Conservation (phyloP, 768 basidiomycete species). For the Psilocybe sp. region DNA sequence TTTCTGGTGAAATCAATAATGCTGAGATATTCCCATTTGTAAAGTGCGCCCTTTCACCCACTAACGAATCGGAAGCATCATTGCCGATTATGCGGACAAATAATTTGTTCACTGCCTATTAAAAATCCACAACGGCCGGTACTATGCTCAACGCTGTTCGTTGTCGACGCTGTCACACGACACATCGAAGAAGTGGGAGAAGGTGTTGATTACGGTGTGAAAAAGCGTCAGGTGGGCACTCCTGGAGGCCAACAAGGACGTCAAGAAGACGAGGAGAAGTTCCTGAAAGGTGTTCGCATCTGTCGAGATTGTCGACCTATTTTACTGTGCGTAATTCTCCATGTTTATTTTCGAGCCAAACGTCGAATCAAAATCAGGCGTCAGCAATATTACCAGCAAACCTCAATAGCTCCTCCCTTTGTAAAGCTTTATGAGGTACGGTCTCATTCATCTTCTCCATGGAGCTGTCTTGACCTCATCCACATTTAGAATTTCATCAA, state of each 20-base stretch:
- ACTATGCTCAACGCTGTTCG: constrained; percentile 78
- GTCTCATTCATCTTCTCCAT: neutral
- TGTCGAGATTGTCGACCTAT: constrained; percentile 82
- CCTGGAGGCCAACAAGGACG: constrained; percentile 35
- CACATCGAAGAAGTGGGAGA: constrained; percentile 83
- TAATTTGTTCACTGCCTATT: constrained; percentile 85
- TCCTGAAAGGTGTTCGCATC: constrained; percentile 84
- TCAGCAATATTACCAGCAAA: constrained; percentile 75
- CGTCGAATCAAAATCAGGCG: constrained; percentile 43
- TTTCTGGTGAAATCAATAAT: neutral
- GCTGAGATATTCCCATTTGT: neutral
- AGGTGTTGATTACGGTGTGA: constrained; percentile 82
- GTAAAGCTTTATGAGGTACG: constrained; percentile 68
- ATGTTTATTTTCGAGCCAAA: neutral
- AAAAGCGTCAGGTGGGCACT: constrained; percentile 37
- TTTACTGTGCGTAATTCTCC: constrained; percentile 57
- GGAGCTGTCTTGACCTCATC: neutral
- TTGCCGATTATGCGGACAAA: constrained; percentile 88
- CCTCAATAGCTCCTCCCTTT: constrained; percentile 55
- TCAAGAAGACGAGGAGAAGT: constrained; percentile 69
- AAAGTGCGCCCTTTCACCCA: constrained; percentile 75
- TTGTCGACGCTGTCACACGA: constrained; percentile 78
- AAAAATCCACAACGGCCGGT: constrained; percentile 66
- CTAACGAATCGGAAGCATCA: constrained; percentile 95
- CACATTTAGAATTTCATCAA: constrained; percentile 55